Evolutionary conservation across 306 rosid species (phyloP).

Genomic region (Arachis hypogaea): DNA sequence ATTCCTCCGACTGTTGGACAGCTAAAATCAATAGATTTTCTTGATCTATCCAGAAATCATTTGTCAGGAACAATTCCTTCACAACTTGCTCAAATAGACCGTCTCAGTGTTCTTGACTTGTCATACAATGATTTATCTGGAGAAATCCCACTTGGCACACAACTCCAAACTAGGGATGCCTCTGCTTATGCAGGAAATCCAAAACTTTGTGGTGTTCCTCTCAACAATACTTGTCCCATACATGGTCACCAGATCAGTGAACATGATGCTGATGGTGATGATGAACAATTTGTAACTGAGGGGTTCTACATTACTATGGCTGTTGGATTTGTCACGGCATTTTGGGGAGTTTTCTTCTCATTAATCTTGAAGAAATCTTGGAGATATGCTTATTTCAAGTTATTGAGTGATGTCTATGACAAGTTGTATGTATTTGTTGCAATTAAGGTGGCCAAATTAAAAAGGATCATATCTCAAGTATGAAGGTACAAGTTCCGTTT

Average conservation of each 20-base stretch:
- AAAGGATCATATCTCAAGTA: not conserved
- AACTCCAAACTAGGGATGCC: conserved; percentile 13
- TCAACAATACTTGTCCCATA: not conserved
- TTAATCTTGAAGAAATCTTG: not conserved
- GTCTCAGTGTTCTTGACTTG: not conserved
- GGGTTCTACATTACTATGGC: not conserved
- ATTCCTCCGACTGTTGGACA: conserved; percentile 11
- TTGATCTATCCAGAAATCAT: conserved; percentile 35
- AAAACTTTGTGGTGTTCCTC: not conserved
- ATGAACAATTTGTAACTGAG: not conserved
- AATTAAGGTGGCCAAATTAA: not conserved
- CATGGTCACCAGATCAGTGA: not conserved
- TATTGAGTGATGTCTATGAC: not conserved
- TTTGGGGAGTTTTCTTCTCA: not conserved
- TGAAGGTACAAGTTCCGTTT: not conserved
- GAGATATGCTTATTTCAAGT: conserved; percentile 6
- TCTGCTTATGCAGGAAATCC: conserved; percentile 20
- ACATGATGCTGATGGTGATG: no score
- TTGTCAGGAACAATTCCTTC: not conserved
- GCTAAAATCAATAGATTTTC: not conserved
- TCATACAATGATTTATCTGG: conserved; percentile 16
- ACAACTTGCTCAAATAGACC: not conserved
- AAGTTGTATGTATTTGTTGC: not conserved
- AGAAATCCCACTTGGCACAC: not conserved
- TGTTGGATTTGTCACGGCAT: not conserved